Conservation (phyloP, 441 rosid genomes). For the Lepidium campestre region DNA sequence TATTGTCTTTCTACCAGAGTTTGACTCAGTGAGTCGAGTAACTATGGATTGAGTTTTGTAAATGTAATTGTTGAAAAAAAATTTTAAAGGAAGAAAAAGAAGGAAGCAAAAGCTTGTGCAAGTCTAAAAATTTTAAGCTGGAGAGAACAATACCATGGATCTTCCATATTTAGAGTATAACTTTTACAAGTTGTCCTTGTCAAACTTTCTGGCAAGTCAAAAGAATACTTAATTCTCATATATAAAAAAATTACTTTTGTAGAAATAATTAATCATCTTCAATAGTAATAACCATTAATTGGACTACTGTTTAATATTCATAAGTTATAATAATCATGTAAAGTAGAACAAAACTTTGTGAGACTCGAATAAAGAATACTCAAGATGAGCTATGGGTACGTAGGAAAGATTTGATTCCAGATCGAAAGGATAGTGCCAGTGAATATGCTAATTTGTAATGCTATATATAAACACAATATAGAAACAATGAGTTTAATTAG, state of each 20-base stretch:
- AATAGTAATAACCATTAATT: neutral
- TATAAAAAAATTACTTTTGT: too few species aligned
- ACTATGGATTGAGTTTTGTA: too few species aligned
- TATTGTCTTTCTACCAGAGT: too few species aligned
- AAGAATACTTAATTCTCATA: slow-evolving; percentile 5
- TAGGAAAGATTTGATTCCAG: slow-evolving; percentile 4
- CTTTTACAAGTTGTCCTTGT: neutral
- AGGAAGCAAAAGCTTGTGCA: neutral
- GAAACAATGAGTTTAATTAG: neutral
- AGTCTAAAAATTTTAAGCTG: neutral
- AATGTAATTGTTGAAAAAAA: too few species aligned
- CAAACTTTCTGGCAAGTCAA: slow-evolving; percentile 11
- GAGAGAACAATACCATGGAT: slow-evolving; percentile 24
- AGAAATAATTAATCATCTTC: neutral
- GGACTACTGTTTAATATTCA: neutral
- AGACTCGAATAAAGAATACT: slow-evolving; percentile 9
- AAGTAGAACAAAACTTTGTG: slow-evolving; percentile 2
- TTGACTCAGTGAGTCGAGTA: too few species aligned
- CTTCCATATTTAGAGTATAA: slow-evolving; percentile 12
- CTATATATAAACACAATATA: slow-evolving; percentile 3
- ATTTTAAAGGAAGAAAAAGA: neutral
- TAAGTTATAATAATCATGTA: neutral
- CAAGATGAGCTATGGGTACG: neutral
- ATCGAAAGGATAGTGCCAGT: slow-evolving; percentile 19
- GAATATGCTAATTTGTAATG: slow-evolving; percentile 18